Evolutionary conservation across 2,329 filamentous ascomycete species (phyloP).

Genomic region (Aspergillus sp.): DNA sequence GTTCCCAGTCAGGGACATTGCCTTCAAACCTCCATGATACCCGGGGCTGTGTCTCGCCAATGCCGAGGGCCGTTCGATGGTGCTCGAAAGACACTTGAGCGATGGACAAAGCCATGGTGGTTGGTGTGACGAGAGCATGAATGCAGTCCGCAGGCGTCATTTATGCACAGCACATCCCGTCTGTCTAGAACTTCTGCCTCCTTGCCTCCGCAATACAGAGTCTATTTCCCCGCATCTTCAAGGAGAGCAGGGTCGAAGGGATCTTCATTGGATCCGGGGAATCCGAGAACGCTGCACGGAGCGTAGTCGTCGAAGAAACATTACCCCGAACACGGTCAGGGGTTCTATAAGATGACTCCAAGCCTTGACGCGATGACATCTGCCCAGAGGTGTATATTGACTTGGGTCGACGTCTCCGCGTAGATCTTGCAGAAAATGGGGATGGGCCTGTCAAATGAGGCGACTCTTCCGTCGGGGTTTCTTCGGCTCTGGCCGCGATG

Average conservation of each 20-base stretch:
- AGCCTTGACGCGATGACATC: neutral
- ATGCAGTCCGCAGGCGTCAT: neutral
- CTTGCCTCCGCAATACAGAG: neutral
- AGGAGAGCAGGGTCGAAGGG: neutral
- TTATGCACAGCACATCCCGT: neutral
- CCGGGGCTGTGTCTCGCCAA: conserved; percentile 17
- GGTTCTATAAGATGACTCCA: neutral
- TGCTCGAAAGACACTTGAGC: conserved; percentile 17
- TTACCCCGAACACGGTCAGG: neutral
- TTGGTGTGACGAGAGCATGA: neutral
- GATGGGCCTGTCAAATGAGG: no score
- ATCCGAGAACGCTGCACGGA: neutral
- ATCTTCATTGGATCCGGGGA: no score
- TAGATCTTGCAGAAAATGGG: no score
- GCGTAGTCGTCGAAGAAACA: neutral
- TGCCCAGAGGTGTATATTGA: neutral
- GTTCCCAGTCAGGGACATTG: conserved; percentile 18
- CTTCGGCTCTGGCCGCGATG: neutral
- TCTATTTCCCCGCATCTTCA: neutral
- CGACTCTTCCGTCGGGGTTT: neutral
- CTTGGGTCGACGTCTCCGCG: neutral
- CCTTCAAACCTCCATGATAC: conserved; percentile 27
- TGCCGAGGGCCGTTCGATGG: conserved; percentile 15
- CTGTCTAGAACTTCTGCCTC: neutral
- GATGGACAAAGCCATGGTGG: conserved; percentile 13